Evolutionary conservation across 2,329 filamentous ascomycete genomes (phyloP), one percentile per base, ranked within the genome.

Genomic region (Sarocladium kiliense): DNA sequence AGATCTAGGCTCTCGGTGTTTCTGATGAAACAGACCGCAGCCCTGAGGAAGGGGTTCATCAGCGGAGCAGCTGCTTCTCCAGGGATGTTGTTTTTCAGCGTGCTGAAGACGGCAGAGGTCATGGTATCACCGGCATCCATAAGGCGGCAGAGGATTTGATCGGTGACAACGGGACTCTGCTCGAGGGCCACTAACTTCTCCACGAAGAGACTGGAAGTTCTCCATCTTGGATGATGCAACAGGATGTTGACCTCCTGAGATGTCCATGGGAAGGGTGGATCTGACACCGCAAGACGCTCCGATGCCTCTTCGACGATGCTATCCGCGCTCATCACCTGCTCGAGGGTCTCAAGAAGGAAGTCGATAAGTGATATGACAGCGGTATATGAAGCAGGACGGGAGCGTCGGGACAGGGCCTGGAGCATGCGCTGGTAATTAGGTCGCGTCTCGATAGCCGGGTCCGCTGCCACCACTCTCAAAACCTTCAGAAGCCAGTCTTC

Each of bases 151-250:
- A 91, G 65, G 54, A 91, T 86, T 12, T 69, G 71, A 51, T 79
- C 74, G 1, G 80, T 82, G 2, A 74, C 73, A 1, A 64, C 59
- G 0, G 69, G 67, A 54, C 83, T 84, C 63, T 86, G 80, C 58
- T 86, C 78, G 50, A 87, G 75, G 19, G 74, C 73, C 26, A 91
- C 74, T 25, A 91, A 74, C 65, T 87, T 89, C 63, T 85, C 82
- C 23, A 87, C 66, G 54, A 88, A 82, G n/a, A 84, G 71, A 58
- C 79, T 82, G 19, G 60, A 55, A 2, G 60, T 51, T 2, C 63
- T 62, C 1, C 59, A 57, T 34, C 66, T 67, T 62, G 59, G 65
- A 34, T 77, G 71, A 34, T 67, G 66, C 56, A 76, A 70, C 2
- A 85, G 59, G 2, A 77, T 60, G 26, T 74, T 67, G 12, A 77